Base-by-base conservation (phyloP, 352 stramenopile genomes). In the Phytophthora uliginosa region DNA sequence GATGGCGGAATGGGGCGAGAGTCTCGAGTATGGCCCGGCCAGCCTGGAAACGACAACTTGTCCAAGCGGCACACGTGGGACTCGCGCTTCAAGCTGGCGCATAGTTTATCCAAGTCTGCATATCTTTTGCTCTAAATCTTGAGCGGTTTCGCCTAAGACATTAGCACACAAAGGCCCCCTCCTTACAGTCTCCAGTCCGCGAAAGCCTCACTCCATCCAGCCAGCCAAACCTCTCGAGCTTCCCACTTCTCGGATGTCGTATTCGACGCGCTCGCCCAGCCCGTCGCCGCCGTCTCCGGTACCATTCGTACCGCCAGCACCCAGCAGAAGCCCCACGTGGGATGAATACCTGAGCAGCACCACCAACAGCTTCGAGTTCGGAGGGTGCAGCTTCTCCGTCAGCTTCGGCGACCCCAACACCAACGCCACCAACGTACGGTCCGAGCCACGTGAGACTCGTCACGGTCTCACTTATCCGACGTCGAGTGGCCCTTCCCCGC, bases 311-410 rank as follows among this genome's bases (percentile, higher is more conserved):
- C 9, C 55, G 22, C 20, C 59, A 60, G 22, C 45, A 3, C 20
- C 17, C 48, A 45, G 24, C 48, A 45, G 31, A 51, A 64, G 47
- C 38, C 59, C 63, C 53, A 77, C 42, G 17, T 80, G 69, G 73
- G 70, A 80, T 36, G 73, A 80, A 52, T 67, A 77, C 13, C 47
- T 80, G 47, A 33, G 50, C 36, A 66, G 9, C 52, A 24, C 26
- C 18, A 47, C 13, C 38, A 18, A 17, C 13, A 45, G 38, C 7
- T 66, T 68, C 33, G 69, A 74, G 36, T 61, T 77, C 20, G 17
- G 24, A 26, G 24, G 24, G 24, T 2, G 24, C 24, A 26, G 33
- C 51, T 61, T 76, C 65, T 69, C 59, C 7, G 47, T 42, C 28
- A 28, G 53, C 51, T 73, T 69, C 13, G 52, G 56, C 17, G 63